These are phyloP conservation scores for Favolaschia claudopus DNA, from an alignment of 768 basidiomycete species.

Conservation along the genomic window DNA sequence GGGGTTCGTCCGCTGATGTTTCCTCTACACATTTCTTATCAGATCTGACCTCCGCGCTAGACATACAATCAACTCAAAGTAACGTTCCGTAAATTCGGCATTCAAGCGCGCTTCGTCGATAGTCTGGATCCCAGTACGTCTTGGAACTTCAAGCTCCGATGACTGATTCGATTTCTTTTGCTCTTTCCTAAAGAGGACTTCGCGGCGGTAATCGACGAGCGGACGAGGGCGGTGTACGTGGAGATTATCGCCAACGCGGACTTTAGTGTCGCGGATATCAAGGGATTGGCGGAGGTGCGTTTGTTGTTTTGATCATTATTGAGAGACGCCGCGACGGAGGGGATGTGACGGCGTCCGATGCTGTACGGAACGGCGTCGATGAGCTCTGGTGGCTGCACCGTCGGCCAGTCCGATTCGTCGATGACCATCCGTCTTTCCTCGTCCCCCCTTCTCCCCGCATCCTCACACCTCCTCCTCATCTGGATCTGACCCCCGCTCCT, in stretches of 20 bases:
- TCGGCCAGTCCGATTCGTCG: no score
- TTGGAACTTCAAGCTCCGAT: not conserved
- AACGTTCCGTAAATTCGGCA: constrained; percentile 52
- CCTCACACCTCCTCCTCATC: constrained; percentile 40
- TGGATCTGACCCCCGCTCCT: no score
- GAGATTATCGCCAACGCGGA: constrained; percentile 67
- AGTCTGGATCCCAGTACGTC: constrained; percentile 47
- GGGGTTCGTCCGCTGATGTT: constrained; percentile 40
- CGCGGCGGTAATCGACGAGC: constrained; percentile 56
- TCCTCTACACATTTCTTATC: not conserved
- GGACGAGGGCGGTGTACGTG: constrained; percentile 63
- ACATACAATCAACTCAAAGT: constrained; percentile 62
- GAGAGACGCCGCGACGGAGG: no score
- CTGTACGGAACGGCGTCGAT: no score
- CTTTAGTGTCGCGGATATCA: constrained; percentile 54
- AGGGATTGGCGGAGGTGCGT: constrained; percentile 56
- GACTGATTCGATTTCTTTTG: not conserved
- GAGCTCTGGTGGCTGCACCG: no score
- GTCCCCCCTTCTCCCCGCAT: constrained; percentile 58
- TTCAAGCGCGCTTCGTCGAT: constrained; percentile 51
- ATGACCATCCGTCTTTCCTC: no score
- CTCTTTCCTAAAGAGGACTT: constrained; percentile 32
- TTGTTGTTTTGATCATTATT: not conserved
- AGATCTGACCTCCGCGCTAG: constrained; percentile 21
- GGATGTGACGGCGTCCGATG: no score